Conservation (phyloP, 2,329 filamentous ascomycete genomes). For the Verticillium longisporum region DNA sequence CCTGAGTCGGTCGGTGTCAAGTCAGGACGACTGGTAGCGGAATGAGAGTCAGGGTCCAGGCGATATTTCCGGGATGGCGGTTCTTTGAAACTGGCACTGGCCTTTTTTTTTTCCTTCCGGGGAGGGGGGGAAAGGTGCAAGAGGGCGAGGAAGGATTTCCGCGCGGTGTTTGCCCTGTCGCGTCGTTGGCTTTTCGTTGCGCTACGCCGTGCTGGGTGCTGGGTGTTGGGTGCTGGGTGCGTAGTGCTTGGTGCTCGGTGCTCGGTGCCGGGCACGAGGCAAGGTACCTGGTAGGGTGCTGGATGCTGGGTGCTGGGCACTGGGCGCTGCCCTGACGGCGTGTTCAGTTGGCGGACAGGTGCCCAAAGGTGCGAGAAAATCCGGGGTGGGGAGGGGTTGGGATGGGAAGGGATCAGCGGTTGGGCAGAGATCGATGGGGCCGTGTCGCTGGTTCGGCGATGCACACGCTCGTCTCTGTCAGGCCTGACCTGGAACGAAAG, state of each 20-base stretch:
- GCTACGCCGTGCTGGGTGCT: too few species aligned
- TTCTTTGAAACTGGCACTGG: constrained; percentile 7
- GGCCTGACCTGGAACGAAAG: neutral
- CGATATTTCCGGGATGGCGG: constrained; percentile 10
- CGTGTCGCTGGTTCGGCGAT: neutral
- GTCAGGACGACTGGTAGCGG: neutral
- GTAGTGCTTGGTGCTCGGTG: too few species aligned
- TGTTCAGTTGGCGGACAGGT: neutral
- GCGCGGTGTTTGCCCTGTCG: neutral
- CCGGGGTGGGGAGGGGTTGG: too few species aligned
- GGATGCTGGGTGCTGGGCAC: too few species aligned
- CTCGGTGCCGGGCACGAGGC: too few species aligned
- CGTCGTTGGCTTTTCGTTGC: neutral
- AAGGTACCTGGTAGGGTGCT: too few species aligned
- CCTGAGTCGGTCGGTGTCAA: neutral
- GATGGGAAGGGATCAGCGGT: constrained; percentile 30
- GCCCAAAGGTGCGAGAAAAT: neutral
- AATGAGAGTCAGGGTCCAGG: neutral
- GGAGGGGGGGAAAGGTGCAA: constrained; percentile 2
- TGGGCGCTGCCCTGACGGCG: neutral
- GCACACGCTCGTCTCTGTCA: neutral
- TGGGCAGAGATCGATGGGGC: constrained; percentile 26
- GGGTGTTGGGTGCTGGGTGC: too few species aligned
- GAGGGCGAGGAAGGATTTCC: neutral
- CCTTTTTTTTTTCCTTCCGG: too few species aligned